Evolutionary conservation across 1,284 basidiomycete genomes (phyloP).

Genomic region (Calocybe gambosa): DNA sequence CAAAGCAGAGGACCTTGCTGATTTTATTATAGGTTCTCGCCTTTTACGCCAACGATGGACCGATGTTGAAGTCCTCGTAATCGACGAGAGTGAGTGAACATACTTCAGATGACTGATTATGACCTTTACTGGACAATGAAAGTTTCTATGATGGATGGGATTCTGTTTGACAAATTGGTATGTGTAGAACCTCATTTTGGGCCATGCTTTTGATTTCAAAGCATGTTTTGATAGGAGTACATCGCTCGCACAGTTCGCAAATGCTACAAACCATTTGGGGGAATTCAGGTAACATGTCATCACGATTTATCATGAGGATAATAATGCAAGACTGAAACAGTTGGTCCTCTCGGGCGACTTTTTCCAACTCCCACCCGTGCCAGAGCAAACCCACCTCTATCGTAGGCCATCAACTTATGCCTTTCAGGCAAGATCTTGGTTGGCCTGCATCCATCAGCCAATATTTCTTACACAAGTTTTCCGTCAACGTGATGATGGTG

Average conservation of each 20-base stretch:
- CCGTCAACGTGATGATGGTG: constrained; percentile 47
- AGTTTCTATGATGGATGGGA: constrained; percentile 92
- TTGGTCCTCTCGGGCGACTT: constrained; percentile 86
- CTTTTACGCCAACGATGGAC: background rate
- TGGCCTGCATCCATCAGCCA: constrained; percentile 40
- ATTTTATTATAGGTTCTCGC: constrained; percentile 36
- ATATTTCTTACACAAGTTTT: constrained; percentile 60
- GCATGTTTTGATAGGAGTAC: constrained; percentile 21
- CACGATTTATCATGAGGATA: background rate
- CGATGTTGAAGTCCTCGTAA: background rate
- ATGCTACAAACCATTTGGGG: constrained; percentile 66
- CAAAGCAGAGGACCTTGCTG: constrained; percentile 43
- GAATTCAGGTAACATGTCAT: constrained; percentile 64
- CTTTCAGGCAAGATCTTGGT: constrained; percentile 79
- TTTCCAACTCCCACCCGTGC: constrained; percentile 71
- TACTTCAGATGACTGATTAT: constrained; percentile 22
- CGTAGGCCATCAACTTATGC: constrained; percentile 50
- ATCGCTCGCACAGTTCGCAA: constrained; percentile 58
- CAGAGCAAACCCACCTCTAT: constrained; percentile 29
- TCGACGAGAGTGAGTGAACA: background rate
- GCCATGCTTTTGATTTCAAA: constrained; percentile 1
- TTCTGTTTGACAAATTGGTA: constrained; percentile 80
- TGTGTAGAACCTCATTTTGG: constrained; percentile 10
- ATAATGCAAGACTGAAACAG: constrained; percentile 29
- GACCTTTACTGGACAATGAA: background rate